A percentile compares a stretch with the other conserved stretches of the same genome.
phyloP scores from a whole-genome alignment of 441 rosid species.

The Erodium texanum region DNA sequence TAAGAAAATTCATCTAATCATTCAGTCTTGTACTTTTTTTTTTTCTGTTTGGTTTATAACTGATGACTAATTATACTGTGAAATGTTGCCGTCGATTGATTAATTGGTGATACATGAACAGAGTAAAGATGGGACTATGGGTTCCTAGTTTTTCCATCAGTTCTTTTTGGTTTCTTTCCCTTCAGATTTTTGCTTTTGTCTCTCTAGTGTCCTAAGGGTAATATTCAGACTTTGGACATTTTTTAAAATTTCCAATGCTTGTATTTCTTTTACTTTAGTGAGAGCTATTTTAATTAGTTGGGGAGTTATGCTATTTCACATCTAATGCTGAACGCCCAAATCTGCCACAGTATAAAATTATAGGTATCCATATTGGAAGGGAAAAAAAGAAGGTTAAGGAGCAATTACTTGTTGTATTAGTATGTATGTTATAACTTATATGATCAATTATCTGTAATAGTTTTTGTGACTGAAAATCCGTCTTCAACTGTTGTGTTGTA shows the following conservation, averaged over 20 bases:
- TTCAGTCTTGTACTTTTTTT: background rate
- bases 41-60: background rate
- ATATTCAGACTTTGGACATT: background rate
- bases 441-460: conserved; percentile 6
- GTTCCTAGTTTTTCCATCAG: background rate
- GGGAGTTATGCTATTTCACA: conserved; percentile 4
- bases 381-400: background rate
- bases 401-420: background rate
- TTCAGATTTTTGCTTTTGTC: background rate
- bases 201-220: background rate
- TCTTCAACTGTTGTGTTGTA: background rate
- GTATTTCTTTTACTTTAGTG: background rate
- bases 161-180: background rate
- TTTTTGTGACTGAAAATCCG: background rate
- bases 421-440: background rate
- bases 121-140: background rate
- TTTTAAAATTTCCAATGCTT: background rate
- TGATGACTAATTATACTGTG: background rate
- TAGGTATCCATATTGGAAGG: background rate
- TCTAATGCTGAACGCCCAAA: conserved; percentile 1
- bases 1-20: background rate
- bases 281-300: background rate
- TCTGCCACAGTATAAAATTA: background rate
- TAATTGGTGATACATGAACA: background rate
- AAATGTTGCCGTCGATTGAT: background rate